Percentiles rank a stretch among this genome's conserved stretches.
Evolutionary conservation across 1,284 basidiomycete genomes (phyloP).

Genomic region (Wallemia ichthyophaga): DNA sequence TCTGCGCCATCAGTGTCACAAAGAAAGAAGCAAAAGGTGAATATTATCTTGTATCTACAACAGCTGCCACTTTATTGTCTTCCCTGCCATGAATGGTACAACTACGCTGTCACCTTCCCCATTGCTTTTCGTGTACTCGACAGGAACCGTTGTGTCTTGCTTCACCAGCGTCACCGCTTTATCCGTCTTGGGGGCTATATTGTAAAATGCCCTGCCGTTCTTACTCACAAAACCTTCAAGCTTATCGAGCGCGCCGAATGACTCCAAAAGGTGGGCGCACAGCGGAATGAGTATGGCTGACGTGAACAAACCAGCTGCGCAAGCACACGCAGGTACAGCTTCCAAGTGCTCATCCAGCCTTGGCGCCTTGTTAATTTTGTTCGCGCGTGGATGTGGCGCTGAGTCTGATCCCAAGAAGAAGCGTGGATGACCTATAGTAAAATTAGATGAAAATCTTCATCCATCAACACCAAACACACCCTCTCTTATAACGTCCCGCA

Average conservation of each 20-base stretch:
- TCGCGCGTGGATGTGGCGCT: conserved; percentile 60
- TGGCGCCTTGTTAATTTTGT: conserved; percentile 46
- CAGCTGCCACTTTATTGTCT: conserved; percentile 45
- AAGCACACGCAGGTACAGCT: conserved; percentile 33
- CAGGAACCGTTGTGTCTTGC: conserved; percentile 20
- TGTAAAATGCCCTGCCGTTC: conserved; percentile 54
- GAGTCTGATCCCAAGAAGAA: conserved; percentile 97
- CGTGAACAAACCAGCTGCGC: conserved; percentile 81
- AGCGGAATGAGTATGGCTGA: conserved; percentile 66
- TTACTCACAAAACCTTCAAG: conserved; percentile 45
- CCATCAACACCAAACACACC: conserved; percentile 22
- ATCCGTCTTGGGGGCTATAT: conserved; percentile 16
- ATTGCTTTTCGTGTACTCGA: conserved; percentile 21
- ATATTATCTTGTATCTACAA: not conserved
- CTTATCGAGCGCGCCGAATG: conserved; percentile 50
- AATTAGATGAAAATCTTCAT: not conserved
- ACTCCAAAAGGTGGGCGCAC: conserved; percentile 52
- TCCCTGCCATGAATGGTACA: conserved; percentile 77
- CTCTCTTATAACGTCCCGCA: conserved; percentile 48
- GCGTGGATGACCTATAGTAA: conserved; percentile 41
- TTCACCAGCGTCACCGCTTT: conserved; percentile 16
- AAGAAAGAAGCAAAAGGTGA: not conserved
- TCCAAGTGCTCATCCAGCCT: conserved; percentile 8
- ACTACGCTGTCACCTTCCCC: conserved; percentile 32
- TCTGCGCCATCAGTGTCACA: not conserved